Conservation (phyloP, 75 land plant genomes). For the Cryptomeria japonica region DNA sequence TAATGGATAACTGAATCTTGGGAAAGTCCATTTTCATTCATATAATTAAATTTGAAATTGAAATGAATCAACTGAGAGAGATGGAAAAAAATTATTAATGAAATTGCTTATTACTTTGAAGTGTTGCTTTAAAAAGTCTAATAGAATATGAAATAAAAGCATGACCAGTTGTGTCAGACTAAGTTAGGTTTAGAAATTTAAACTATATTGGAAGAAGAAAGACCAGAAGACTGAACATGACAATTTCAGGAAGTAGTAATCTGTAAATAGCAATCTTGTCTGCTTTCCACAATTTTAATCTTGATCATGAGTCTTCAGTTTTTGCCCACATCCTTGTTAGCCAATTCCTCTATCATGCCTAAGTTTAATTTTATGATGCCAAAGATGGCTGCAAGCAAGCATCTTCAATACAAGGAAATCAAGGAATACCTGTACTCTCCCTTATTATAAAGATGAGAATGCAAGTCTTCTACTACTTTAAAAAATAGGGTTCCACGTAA, state of each 20-base stretch:
- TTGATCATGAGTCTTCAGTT: neutral
- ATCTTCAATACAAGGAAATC: neutral
- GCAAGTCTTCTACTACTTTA: conserved; percentile 92
- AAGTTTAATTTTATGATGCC: neutral
- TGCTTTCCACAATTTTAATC: neutral
- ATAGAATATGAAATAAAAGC: neutral
- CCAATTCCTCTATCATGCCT: neutral
- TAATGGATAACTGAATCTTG: neutral
- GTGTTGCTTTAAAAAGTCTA: neutral
- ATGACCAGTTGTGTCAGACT: neutral
- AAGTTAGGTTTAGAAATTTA: neutral
- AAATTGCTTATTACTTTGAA: neutral
- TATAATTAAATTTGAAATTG: neutral
- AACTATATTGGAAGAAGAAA: neutral
- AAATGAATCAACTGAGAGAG: neutral
- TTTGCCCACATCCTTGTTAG: neutral
- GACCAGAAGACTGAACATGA: neutral
- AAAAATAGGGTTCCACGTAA: conserved; percentile 80
- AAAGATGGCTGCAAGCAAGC: neutral
- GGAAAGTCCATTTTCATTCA: neutral
- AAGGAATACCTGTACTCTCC: conserved; percentile 78
- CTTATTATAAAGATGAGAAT: conserved; percentile 91
- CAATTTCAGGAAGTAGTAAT: neutral
- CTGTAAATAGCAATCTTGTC: neutral
- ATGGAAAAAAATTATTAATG: neutral